These are phyloP conservation scores for Sporothrix pseudoabietina DNA, from an alignment of 2,329 filamentous ascomycete genomes.

Conservation along the genomic window DNA sequence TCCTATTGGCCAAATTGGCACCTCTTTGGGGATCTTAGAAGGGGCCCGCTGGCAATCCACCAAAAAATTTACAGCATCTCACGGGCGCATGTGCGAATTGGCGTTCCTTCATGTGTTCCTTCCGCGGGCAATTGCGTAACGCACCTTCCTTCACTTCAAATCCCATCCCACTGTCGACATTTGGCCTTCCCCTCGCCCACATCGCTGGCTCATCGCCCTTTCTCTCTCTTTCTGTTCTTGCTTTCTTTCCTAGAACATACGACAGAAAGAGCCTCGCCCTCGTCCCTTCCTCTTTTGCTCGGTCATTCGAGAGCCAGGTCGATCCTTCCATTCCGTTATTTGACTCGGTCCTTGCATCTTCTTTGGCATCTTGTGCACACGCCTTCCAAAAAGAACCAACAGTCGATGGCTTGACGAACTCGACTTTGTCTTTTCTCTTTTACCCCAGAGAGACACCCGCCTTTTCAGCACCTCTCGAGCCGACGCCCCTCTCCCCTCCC, in stretches of 20 bases:
- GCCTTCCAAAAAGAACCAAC: background rate
- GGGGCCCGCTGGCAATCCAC: background rate
- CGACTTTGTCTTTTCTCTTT: background rate
- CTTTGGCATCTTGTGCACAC: background rate
- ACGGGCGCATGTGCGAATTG: conserved; percentile 19
- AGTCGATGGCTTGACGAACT: conserved; percentile 1
- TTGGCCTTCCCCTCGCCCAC: background rate
- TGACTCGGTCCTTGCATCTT: background rate
- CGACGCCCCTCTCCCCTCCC: background rate
- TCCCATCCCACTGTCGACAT: background rate
- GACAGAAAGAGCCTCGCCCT: background rate
- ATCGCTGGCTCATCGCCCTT: background rate
- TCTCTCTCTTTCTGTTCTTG: background rate
- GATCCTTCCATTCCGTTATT: background rate
- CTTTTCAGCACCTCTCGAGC: background rate
- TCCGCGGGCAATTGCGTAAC: background rate
- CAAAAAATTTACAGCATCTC: conserved; percentile 9
- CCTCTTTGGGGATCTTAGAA: background rate
- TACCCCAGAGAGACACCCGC: background rate
- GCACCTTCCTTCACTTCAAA: background rate
- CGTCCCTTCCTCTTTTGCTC: background rate
- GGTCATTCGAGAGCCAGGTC: background rate
- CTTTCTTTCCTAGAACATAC: background rate
- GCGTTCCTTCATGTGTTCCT: background rate
- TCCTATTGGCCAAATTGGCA: background rate